phyloP scores from a whole-genome alignment of 75 land plant species.

The Picea sitchensis region DNA sequence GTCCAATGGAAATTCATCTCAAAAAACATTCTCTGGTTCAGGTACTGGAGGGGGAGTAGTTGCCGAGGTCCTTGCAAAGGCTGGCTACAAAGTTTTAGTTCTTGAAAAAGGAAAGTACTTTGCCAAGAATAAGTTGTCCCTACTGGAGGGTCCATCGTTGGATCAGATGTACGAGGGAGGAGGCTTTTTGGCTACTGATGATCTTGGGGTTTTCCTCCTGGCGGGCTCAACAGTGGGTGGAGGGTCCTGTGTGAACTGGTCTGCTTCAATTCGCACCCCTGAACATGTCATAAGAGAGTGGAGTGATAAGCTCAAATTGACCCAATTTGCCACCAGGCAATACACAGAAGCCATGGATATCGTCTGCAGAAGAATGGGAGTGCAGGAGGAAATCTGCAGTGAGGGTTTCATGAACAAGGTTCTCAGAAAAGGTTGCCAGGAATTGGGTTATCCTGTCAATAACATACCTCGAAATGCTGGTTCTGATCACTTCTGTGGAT shows the following conservation, averaged over 20 bases:
- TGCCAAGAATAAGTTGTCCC: conserved; percentile 45
- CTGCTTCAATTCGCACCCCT: conserved; percentile 68
- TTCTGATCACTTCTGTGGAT: conserved; percentile 71
- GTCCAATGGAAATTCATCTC: too few species aligned
- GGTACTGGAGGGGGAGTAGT: conserved; percentile 74
- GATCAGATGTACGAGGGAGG: conserved; percentile 61
- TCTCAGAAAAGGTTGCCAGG: conserved; percentile 58
- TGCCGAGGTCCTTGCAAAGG: conserved; percentile 47
- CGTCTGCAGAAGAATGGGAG: conserved; percentile 59
- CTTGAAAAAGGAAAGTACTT: conserved; percentile 78
- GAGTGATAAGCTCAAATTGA: conserved; percentile 33
- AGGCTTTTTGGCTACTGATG: conserved; percentile 55
- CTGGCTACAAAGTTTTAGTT: conserved; percentile 79
- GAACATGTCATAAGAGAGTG: conserved; percentile 57
- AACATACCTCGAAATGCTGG: conserved; percentile 54
- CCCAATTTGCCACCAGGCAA: conserved; percentile 31
- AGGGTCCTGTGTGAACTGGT: conserved; percentile 83
- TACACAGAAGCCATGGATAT: conserved; percentile 57
- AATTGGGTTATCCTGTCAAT: conserved; percentile 45
- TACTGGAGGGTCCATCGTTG: conserved; percentile 68
- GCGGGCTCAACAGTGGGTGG: conserved; percentile 88
- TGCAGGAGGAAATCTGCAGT: conserved; percentile 32
- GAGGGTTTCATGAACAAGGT: conserved; percentile 56
- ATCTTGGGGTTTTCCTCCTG: conserved; percentile 35
- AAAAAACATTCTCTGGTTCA: neutral